These are phyloP conservation scores for Jamesozyma jinghongensis DNA, from an alignment of 805 yeast genomes.

Conservation along the genomic window DNA sequence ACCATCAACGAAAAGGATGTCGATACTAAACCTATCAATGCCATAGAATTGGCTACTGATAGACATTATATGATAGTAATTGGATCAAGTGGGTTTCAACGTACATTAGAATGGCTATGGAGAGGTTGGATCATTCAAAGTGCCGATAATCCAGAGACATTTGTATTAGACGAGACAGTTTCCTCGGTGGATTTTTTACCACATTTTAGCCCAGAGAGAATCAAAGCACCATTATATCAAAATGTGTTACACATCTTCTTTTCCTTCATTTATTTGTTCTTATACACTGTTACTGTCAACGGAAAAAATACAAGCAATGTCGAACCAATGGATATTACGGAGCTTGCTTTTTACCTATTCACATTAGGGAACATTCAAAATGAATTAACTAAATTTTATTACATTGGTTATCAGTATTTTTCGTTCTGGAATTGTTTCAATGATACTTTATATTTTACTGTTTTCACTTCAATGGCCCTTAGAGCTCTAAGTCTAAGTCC, in stretches of 20 bases:
- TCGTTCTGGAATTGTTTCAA: constrained; percentile 77
- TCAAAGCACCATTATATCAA: constrained; percentile 80
- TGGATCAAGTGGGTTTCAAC: constrained; percentile 72
- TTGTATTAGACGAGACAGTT: constrained; percentile 53
- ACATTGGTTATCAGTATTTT: constrained; percentile 62
- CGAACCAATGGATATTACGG: constrained; percentile 37
- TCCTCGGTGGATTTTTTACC: constrained; percentile 43
- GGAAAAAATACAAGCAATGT: constrained; percentile 34
- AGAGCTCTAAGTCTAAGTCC: constrained; percentile 36
- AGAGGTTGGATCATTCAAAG: constrained; percentile 85
- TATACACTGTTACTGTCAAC: constrained; percentile 60
- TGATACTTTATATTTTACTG: constrained; percentile 53
- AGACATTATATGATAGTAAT: constrained; percentile 71
- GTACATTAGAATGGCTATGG: constrained; percentile 88
- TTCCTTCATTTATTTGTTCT: constrained; percentile 49
- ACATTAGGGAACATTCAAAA: constrained; percentile 60
- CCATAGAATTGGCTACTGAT: constrained; percentile 78
- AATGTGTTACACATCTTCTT: constrained; percentile 60
- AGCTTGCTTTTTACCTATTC: constrained; percentile 50
- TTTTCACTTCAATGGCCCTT: constrained; percentile 44
- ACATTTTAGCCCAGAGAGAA: constrained; percentile 76
- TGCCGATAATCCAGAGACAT: constrained; percentile 57
- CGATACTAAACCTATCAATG: constrained; percentile 60
- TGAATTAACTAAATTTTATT: constrained; percentile 62
- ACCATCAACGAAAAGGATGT: constrained; percentile 52